Base-by-base conservation (phyloP, 2,329 filamentous ascomycete genomes). In the Colletotrichum magnum region DNA sequence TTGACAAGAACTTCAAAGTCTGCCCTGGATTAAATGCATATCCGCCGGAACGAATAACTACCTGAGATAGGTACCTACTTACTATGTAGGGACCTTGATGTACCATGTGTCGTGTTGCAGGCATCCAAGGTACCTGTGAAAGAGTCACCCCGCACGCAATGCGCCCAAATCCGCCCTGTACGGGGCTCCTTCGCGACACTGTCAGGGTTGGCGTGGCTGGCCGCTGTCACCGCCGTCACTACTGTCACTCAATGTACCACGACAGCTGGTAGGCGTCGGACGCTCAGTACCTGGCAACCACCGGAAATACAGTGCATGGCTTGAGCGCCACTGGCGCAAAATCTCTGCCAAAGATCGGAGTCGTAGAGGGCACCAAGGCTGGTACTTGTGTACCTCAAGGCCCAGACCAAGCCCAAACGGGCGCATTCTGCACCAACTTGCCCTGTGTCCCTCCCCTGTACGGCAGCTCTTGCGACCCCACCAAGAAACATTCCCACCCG, bases 401-500 rank as follows among this genome's bases (percentile, higher is more conserved):
- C 2, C 39, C 50, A 32, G 50, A 13, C 36, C 56, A 67, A 69
- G 57, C 67, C 67, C 21, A 36, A 69, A 67, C 39, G 21, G 57
- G 62, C 32, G 4, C 9, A 6, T 28, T 58, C 50, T 48, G 51
- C 56, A 54, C 51, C 63, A 13, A 16, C 24, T 16, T 43, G 39
- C 67, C 62, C 56, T 69, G 62, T 69, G 45, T 32, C 2, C n/a
- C 3, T 24, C 67, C 32, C 51, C 63, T 58, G 51, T 53, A 15
- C n/a, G 24, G 2, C 5, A n/a, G n/a, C 45, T 15, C 32, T 47
- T 51, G 39, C n/a, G 26, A 69, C 67, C 51, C 67, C 67, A 57
- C 62, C 57, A 67, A 45, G 28, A 56, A 48, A 48, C 56, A 69
- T 69, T 67, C 28, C 39, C 63, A 69, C 66, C 62, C 50, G 43